Evolutionary conservation across 202 grass and related monocot species (phyloP).

Genomic region (Setaria italica): DNA sequence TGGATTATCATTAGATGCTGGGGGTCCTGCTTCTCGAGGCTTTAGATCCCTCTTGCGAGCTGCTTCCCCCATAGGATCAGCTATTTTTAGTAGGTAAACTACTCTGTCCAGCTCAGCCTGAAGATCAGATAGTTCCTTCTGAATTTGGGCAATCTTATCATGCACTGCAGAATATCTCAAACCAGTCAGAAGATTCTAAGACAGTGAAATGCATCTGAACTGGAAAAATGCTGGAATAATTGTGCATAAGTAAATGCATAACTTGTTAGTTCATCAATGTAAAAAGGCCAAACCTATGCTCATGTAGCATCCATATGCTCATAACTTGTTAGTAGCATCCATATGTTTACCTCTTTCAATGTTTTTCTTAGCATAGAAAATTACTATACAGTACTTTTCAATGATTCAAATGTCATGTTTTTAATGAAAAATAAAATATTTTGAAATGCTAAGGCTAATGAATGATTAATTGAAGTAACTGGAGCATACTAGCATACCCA

Average conservation of each 20-base stretch:
- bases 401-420: not conserved
- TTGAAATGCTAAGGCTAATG: not conserved
- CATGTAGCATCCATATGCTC: no score
- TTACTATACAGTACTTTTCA: no score
- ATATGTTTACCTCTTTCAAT: no score
- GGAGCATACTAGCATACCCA: slow-evolving; percentile 60
- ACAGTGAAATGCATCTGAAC: slow-evolving; percentile 16
- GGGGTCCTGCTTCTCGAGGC: slow-evolving; percentile 39
- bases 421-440: slow-evolving; percentile 16
- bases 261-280: slow-evolving; percentile 20
- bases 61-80: slow-evolving; percentile 93
- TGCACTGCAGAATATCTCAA: slow-evolving; percentile 62
- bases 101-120: slow-evolving; percentile 78
- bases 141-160: slow-evolving; percentile 67
- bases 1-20: slow-evolving; percentile 35
- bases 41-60: slow-evolving; percentile 71
- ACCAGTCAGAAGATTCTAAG: slow-evolving; percentile 30
- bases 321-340: no score
- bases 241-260: slow-evolving; percentile 23
- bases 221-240: not conserved
- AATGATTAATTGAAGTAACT: not conserved
- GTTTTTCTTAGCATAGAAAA: no score
- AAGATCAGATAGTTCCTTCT: slow-evolving; percentile 83
- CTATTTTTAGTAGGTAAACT: slow-evolving; percentile 91
- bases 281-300: no score